Percentiles rank a stretch among this genome's conserved stretches.
These are phyloP conservation scores for Echeveria elegans DNA, from an alignment of 164 flowering plant genomes.

Conservation along the genomic window DNA sequence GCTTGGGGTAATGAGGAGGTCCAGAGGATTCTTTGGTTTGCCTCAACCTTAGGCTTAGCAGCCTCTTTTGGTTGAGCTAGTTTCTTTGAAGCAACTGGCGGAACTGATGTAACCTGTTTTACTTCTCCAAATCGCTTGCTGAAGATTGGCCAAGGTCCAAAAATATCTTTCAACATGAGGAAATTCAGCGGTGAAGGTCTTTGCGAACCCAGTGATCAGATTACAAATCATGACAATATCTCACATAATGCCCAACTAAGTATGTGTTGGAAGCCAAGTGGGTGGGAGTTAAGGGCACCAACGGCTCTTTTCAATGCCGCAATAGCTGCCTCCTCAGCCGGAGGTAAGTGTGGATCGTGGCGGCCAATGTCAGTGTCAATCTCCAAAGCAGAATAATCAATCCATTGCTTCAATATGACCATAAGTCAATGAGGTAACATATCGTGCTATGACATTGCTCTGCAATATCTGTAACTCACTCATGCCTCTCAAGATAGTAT, in stretches of 20 bases:
- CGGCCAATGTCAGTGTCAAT: constrained; percentile 36
- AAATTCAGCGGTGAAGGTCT: constrained; percentile 78
- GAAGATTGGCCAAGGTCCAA: constrained; percentile 83
- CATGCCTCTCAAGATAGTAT: too few species aligned
- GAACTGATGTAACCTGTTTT: constrained; percentile 64
- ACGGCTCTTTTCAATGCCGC: constrained; percentile 74
- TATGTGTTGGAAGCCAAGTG: too few species aligned
- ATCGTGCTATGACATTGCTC: constrained; percentile 77
- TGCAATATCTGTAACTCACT: too few species aligned
- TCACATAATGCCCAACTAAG: too few species aligned
- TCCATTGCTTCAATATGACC: constrained; percentile 75
- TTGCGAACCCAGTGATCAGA: constrained; percentile 55
- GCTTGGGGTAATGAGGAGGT: too few species aligned
- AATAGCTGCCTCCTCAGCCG: too few species aligned
- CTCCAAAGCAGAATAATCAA: constrained; percentile 66
- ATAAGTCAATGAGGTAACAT: constrained; percentile 38
- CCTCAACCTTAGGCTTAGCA: constrained; percentile 50
- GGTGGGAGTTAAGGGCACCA: constrained; percentile 52
- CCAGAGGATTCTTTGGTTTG: constrained; percentile 87
- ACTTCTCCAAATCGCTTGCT: constrained; percentile 65
- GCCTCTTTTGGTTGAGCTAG: constrained; percentile 43
- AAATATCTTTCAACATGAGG: too few species aligned
- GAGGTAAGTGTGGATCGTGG: constrained; percentile 31
- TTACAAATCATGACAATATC: constrained; percentile 66
- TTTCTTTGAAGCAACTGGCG: constrained; percentile 45